phyloP scores from a whole-genome alignment of 345 rosid species.

The Barbarea vulgaris region DNA sequence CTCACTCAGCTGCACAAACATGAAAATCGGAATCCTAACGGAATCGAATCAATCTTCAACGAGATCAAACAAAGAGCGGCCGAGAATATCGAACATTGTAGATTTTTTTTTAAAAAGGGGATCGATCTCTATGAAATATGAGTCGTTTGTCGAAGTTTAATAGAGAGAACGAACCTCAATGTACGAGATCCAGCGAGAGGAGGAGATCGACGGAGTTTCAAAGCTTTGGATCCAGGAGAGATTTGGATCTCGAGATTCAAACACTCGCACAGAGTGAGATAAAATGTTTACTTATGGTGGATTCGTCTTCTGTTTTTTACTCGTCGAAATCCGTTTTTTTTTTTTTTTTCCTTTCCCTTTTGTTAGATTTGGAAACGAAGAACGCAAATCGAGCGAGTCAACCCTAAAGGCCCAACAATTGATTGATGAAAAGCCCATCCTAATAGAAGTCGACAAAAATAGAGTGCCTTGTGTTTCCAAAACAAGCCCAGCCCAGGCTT shows the following conservation, averaged over 20 bases:
- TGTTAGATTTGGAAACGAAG: not conserved
- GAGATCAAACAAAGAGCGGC: constrained; percentile 4
- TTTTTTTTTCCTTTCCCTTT: too few species aligned
- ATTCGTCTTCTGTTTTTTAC: constrained; percentile 19
- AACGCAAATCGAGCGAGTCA: not conserved
- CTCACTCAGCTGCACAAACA: constrained; percentile 23
- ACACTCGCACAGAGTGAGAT: constrained; percentile 23
- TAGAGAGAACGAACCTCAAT: constrained; percentile 40
- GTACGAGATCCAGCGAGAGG: constrained; percentile 33
- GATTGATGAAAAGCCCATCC: constrained; percentile 19
- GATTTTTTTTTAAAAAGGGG: constrained; percentile 17
- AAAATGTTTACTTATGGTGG: constrained; percentile 13
- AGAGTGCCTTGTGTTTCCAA: not conserved
- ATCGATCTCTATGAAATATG: constrained; percentile 25
- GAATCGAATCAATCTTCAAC: constrained; percentile 10
- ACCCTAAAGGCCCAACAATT: constrained; percentile 6
- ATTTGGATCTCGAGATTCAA: constrained; percentile 35
- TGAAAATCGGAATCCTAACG: not conserved
- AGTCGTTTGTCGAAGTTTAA: not conserved
- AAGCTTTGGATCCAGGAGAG: constrained; percentile 19
- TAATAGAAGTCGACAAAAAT: not conserved
- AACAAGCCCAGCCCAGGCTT: constrained; percentile 2
- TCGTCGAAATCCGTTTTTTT: not conserved
- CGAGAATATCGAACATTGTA: constrained; percentile 22
- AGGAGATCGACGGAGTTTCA: constrained; percentile 29